Evolutionary conservation across 2,329 filamentous ascomycete genomes (phyloP).

Genomic region (Claviceps sp.): DNA sequence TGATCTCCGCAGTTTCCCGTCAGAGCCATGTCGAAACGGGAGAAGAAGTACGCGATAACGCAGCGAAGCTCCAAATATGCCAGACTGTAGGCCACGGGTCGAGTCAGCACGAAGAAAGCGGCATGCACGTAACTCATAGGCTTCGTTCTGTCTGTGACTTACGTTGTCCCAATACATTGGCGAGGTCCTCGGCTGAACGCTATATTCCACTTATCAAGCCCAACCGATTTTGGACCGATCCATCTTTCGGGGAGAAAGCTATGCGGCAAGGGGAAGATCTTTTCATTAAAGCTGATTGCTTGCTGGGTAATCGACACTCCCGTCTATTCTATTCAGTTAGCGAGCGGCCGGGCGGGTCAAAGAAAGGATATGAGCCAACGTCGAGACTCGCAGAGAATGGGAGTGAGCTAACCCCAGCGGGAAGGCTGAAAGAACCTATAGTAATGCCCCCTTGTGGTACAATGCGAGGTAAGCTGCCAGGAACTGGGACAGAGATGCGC

Average conservation of each 20-base stretch:
- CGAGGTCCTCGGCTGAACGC: background rate
- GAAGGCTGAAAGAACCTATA: background rate
- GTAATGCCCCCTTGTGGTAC: background rate
- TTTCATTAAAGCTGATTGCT: background rate
- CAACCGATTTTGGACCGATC: background rate
- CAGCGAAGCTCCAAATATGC: background rate
- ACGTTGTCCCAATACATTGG: background rate
- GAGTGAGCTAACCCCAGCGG: background rate
- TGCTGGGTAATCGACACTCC: background rate
- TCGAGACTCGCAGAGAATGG: no score
- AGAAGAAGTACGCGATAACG: constrained; percentile 1
- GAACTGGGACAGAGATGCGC: background rate
- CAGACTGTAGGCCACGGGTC: background rate
- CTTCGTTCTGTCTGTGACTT: background rate
- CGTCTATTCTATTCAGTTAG: background rate
- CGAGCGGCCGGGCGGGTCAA: no score
- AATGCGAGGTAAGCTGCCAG: background rate
- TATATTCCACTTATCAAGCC: background rate
- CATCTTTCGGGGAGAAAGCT: background rate
- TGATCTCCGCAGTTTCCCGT: background rate
- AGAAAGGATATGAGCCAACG: no score
- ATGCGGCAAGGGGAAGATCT: background rate
- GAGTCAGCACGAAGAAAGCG: no score
- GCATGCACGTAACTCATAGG: no score
- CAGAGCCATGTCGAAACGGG: background rate